Evolutionary conservation across 345 rosid species (phyloP).

Genomic region (Bruguiera sexangula): DNA sequence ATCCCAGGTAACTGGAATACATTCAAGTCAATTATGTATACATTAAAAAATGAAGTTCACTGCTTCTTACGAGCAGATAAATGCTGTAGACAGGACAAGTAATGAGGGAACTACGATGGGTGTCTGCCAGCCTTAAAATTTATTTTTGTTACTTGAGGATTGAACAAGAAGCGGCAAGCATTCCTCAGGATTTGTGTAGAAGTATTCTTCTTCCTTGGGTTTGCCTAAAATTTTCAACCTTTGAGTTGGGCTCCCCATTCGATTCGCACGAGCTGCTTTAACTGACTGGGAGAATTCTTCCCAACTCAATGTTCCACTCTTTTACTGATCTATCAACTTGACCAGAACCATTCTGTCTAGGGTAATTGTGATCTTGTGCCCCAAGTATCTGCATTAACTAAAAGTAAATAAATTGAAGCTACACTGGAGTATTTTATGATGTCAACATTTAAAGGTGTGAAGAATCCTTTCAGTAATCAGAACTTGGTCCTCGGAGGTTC

Average conservation of each 20-base stretch:
- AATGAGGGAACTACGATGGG: too few relatives aligned
- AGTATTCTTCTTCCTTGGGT: constrained; percentile 56
- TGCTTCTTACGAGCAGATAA: too few relatives aligned
- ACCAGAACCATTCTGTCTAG: constrained; percentile 35
- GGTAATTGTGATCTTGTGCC: constrained; percentile 34
- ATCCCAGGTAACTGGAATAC: too few relatives aligned
- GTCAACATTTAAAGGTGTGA: not conserved
- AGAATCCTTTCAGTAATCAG: too few relatives aligned
- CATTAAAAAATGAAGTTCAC: too few relatives aligned
- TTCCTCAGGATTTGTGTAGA: constrained; percentile 52
- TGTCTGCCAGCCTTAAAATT: too few relatives aligned
- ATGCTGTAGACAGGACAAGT: too few relatives aligned
- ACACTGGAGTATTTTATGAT: not conserved
- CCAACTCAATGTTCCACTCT: constrained; percentile 29
- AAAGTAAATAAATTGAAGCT: not conserved
- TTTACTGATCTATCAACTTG: constrained; percentile 30
- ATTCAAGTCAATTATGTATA: too few relatives aligned
- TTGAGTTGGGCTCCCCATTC: constrained; percentile 24
- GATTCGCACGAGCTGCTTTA: constrained; percentile 28
- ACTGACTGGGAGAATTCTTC: constrained; percentile 34
- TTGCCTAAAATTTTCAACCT: constrained; percentile 36
- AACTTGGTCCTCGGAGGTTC: too few relatives aligned
- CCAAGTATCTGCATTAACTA: constrained; percentile 25
- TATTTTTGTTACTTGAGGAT: not conserved
- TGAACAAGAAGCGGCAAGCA: constrained; percentile 30